Evolutionary conservation across 176 grass and related monocot species (phyloP), one percentile per base, ranked within the genome.

Genomic region (Poa annua): DNA sequence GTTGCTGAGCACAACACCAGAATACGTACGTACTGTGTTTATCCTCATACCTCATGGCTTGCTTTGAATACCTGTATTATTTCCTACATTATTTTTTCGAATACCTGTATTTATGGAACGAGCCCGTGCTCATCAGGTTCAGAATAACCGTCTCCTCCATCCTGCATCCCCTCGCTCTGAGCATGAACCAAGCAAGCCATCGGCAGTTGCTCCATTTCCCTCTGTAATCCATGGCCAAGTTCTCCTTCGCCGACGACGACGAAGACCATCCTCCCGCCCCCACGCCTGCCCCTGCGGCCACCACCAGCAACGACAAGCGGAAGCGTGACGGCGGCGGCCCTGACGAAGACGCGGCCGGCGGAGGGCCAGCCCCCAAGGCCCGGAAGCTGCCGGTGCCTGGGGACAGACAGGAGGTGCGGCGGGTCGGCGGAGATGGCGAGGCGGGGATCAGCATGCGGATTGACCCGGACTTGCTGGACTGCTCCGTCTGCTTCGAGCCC

Each of bases 401-500:
- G n/a, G 35, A 39, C 4, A 38, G 12, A 22, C 32, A n/a, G 80
- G 53, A 14, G 77, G 83, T 19, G 66, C 59, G 77, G 34, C 20
- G 13, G 17, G 2, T 20, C 21, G 32, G 76, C 33, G 76, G 71
- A 26, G 76, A 76, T 25, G 53, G 47, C 7, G 63, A 84, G 3
- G 75, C 48, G n/a, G 87, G 39, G 12, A 85, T 92, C 7, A 85
- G 64, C 66, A 92, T 92, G 47, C 83, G 66, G 50, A 97, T 92
- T 47, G 92, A 97, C 76, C 73, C 92, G 12, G 88, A 94, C 53
- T 4, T 88, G 48, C 92, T 97, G 0, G 92, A 94, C 45, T 97
- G 94, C 84, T 86, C 90, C 85, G 87, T 94, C 76, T 97, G 88
- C 90, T 94, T 87, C 75, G 78, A 94, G 56, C 78, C 89, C 47